phyloP scores from a whole-genome alignment of 306 rosid species.

The Quercus rubra region DNA sequence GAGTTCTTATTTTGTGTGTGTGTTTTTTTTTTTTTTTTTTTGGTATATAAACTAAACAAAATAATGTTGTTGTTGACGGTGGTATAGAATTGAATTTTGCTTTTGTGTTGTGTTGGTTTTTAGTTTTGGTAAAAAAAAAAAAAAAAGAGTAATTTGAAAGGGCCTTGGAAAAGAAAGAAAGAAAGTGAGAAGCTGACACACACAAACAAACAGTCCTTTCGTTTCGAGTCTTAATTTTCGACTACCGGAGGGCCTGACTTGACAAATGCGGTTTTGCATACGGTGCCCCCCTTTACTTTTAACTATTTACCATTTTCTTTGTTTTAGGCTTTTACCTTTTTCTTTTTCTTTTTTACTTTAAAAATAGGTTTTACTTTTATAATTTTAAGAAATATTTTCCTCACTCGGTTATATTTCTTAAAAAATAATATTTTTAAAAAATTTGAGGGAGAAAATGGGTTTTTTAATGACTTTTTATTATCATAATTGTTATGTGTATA shows the following conservation, averaged over 20 bases:
- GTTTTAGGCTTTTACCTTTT: background rate
- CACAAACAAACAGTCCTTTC: slow-evolving; percentile 24
- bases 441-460: no score
- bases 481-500: no score
- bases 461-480: no score
- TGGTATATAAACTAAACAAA: background rate
- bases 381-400: background rate
- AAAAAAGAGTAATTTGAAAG: background rate
- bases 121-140: no score
- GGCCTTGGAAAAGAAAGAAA: slow-evolving; percentile 21
- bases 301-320: background rate
- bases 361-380: background rate
- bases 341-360: background rate
- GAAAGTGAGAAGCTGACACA: slow-evolving; percentile 4
- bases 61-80: background rate
- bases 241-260: no score
- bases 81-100: no score
- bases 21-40: background rate
- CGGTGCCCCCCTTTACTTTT: slow-evolving; percentile 17
- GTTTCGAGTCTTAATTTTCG: background rate
- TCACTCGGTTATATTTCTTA: no score
- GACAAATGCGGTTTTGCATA: background rate
- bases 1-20: background rate
- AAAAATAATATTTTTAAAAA: no score
- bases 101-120: no score